Evolutionary conservation across 2,329 filamentous ascomycete genomes (phyloP).

Genomic region (Monilinia aucupariae): DNA sequence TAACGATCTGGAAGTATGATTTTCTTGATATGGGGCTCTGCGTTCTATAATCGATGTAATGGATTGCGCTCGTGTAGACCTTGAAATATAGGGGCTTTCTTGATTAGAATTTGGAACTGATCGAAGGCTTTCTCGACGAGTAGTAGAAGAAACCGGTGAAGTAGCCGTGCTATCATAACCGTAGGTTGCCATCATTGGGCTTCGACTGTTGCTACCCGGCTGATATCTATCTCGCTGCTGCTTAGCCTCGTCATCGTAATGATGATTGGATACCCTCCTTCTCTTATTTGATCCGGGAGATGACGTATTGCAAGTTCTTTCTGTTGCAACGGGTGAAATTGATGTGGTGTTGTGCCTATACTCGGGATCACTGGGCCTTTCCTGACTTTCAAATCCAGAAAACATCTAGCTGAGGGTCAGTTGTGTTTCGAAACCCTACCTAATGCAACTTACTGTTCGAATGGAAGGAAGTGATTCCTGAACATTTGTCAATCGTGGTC

Average conservation of each 20-base stretch:
- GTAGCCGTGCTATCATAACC: not conserved
- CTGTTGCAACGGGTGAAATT: not conserved
- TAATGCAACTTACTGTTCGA: not conserved
- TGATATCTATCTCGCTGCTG: not conserved
- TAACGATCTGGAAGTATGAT: not conserved
- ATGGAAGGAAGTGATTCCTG: conserved; percentile 7
- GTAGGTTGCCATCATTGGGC: not conserved
- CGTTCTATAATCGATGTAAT: conserved; percentile 1
- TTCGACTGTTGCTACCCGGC: not conserved
- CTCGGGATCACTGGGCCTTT: not conserved
- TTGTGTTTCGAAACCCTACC: not conserved
- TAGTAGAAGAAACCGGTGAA: not conserved
- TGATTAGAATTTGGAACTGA: not conserved
- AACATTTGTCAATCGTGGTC: not conserved
- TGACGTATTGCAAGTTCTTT: conserved; percentile 1
- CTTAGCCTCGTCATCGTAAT: not conserved
- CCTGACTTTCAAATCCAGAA: not conserved
- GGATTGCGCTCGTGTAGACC: not conserved
- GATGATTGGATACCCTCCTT: not conserved
- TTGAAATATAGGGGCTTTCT: not conserved
- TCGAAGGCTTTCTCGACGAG: conserved; percentile 2
- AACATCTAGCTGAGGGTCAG: not conserved
- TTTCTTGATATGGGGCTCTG: not conserved
- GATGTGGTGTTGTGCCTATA: not conserved
- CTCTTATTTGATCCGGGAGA: conserved; percentile 15